Evolutionary conservation across 2,329 filamentous ascomycete genomes (phyloP), one percentile per base, ranked within the genome.

Genomic region (Fusarium sp.): DNA sequence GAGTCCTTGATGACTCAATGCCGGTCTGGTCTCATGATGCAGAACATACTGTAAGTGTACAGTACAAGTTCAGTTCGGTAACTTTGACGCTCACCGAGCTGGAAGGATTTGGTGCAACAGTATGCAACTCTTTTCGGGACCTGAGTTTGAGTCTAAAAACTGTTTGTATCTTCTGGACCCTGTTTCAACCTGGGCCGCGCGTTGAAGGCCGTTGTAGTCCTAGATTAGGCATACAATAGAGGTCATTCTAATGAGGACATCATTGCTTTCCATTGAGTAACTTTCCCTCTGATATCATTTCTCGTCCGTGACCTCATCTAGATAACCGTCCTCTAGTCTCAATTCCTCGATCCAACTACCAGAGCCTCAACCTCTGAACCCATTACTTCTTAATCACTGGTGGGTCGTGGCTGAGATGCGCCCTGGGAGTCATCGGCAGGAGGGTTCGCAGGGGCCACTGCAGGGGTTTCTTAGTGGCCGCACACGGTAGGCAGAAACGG

Each of bases 401-500:
- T 56, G 42, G 34, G 45, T 32, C 18, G 68, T 71, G 68, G 68
- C 68, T 71, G 64, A 71, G 68, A 62, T 41, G 60, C 44, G 60
- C 41, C 25, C 49, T 54, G 60, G 72, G 73, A 75, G 73, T 75
- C 73, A 75, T 72, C 73, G 73, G 73, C 69, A 68, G 67, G 25
- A 20, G 45, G 46, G 46, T 22, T 20, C 22, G 41, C 22, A 47
- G 65, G 54, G 49, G 66, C 61, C 52, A 41, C 41, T 47, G 30
- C 63, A 70, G 48, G 67, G 64, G 20, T 57, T 1, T 18, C 25
- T 53, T 71, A 70, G 67, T 71, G 68, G 69, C 62, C 57, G 66
- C 46, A 46, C 42, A 16, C 69, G 64, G 73, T 75, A 75, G 73
- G 73, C 73, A 75, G 73, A 75, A 75, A 75, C 73, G 65, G 62